Evolutionary conservation across 768 basidiomycete species (phyloP), one percentile per base, ranked within the genome.

Genomic region (Russula olivacea): DNA sequence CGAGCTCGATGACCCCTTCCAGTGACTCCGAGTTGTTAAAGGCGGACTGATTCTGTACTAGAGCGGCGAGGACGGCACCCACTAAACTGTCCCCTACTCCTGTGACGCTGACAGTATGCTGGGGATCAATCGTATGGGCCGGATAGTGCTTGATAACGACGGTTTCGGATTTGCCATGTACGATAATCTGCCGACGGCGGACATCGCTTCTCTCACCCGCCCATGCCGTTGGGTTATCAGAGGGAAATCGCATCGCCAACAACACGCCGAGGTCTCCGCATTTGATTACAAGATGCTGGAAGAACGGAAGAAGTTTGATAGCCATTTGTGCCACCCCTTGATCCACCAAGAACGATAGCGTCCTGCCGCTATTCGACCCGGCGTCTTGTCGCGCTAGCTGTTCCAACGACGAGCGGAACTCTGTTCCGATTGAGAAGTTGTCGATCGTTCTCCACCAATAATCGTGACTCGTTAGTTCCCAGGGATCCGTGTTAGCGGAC

Each of bases 21-120:
- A 91, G 68, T 2, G 74, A 68, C 4, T 63, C 61, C 14, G 81
- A 83, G 59, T 77, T 73, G n/a, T 76, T 72, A 61, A 89, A 82
- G 5, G 76, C 71, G 25, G 72, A 68, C 11, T 78, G 80, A 30
- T 74, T 68, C 23, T 77, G 68, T 7, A 77, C 72, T 14, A 93
- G 73, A 10, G 77, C 76, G 6, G 92, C 88, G n/a, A 95, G 73
- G 34, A 97, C 70, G 1, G 88, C 83, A 7, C 94, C 95, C 1
- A 91, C 93, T 28, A 97, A 81, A 3, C 91, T 87, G 74, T 98
- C 95, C 0, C 95, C 95, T 1, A 91, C 94, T 1, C 96, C 96
- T 0, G 95, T 98, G 10, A 92, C 91, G 67, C 87, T 94, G 23
- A 87, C 74, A 11, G 77, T 68, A 28, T 72, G 69, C 17, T 72